These are phyloP conservation scores for Parsonsia alboflavescens DNA, from an alignment of 257 asterid genomes.

Conservation along the genomic window DNA sequence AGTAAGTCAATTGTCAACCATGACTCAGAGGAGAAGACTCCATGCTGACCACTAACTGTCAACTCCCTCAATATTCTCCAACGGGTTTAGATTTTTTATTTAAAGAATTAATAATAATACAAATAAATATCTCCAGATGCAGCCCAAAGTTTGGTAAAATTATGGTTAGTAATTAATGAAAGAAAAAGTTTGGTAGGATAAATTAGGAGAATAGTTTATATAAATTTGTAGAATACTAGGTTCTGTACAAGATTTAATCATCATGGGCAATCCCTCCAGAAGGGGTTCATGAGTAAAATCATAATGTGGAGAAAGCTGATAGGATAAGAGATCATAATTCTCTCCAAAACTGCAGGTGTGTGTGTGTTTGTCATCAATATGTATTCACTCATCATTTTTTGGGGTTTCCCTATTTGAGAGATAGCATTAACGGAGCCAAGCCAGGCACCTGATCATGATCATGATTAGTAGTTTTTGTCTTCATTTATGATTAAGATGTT, in stretches of 20 bases:
- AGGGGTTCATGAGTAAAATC: slow-evolving; percentile 10
- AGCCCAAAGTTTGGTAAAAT: background rate
- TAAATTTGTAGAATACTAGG: slow-evolving; percentile 28
- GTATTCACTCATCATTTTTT: slow-evolving; percentile 16
- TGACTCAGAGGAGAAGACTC: background rate
- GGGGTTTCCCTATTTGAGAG: slow-evolving; percentile 8
- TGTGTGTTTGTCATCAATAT: background rate
- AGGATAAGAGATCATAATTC: slow-evolving; percentile 18
- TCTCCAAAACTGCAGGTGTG: background rate
- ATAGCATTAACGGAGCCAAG: background rate
- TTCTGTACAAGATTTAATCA: slow-evolving; percentile 18
- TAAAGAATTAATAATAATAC: too few relatives aligned
- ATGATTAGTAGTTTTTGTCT: slow-evolving; percentile 19
- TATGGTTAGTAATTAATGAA: too few relatives aligned
- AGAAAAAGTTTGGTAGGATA: background rate
- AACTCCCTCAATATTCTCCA: background rate
- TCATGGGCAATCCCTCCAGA: slow-evolving; percentile 18
- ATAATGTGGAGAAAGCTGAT: slow-evolving; percentile 10
- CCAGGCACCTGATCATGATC: slow-evolving; percentile 10
- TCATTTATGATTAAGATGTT: slow-evolving; percentile 13
- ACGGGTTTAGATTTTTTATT: too few relatives aligned
- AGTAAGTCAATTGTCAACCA: background rate
- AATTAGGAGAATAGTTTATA: too few relatives aligned
- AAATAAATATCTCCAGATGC: too few relatives aligned
- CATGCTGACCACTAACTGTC: background rate